Evolutionary conservation across 108 stramenopile species (phyloP).

Genomic region (Nitzschia sp.): DNA sequence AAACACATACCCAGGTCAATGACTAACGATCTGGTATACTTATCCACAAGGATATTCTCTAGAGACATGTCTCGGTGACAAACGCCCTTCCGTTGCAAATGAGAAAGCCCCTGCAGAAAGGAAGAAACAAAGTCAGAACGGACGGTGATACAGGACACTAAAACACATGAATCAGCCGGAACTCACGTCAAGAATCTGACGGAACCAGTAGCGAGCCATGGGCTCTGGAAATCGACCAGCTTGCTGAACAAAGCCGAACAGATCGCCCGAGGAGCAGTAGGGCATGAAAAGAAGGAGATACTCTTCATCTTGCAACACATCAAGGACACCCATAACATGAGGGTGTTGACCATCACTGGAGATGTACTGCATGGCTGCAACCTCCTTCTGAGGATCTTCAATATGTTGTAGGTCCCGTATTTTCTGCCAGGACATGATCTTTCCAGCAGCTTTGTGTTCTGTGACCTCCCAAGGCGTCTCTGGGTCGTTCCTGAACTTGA

Average conservation of each 20-base stretch:
- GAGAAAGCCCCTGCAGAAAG: conserved; percentile 52
- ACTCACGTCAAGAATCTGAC: conserved; percentile 71
- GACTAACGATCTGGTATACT: conserved; percentile 56
- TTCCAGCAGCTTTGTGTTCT: conserved; percentile 64
- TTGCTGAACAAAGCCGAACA: conserved; percentile 74
- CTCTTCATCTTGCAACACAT: conserved; percentile 83
- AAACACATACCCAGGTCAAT: conserved; percentile 86
- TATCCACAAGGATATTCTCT: conserved; percentile 72
- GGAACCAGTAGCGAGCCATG: conserved; percentile 67
- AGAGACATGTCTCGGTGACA: conserved; percentile 78
- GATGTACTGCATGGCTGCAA: conserved; percentile 84
- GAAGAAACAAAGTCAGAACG: not conserved
- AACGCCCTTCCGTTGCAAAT: conserved; percentile 61
- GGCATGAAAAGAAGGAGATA: conserved; percentile 86
- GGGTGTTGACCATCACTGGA: conserved; percentile 55
- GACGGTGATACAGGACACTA: not conserved
- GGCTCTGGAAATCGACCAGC: conserved; percentile 65
- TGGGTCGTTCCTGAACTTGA: conserved; percentile 50
- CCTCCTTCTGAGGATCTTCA: conserved; percentile 89
- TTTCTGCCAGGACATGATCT: conserved; percentile 72
- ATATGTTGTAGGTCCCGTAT: conserved; percentile 52
- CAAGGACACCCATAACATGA: conserved; percentile 72
- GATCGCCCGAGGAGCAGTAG: conserved; percentile 84
- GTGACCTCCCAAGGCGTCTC: conserved; percentile 74
- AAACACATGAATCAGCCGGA: not conserved